Conservation (phyloP, 768 basidiomycete species). For the Suillus subaureus region DNA sequence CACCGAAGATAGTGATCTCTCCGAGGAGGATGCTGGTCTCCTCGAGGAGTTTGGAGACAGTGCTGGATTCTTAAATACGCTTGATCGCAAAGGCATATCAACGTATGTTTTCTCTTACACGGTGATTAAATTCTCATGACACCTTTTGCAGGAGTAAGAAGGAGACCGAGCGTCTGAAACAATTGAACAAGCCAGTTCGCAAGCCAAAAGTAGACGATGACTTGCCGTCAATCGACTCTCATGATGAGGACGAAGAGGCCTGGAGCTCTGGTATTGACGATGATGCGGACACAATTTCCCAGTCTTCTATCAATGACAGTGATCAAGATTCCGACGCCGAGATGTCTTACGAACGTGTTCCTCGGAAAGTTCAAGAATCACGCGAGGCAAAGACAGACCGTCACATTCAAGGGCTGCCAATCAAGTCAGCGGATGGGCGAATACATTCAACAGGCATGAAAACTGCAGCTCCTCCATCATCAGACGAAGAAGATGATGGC, state of each 20-base stretch:
- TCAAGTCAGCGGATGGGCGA: slow-evolving; percentile 82
- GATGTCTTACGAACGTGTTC: slow-evolving; percentile 71
- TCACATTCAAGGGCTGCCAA: slow-evolving; percentile 70
- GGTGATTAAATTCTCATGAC: slow-evolving; percentile 8
- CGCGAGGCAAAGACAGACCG: slow-evolving; percentile 51
- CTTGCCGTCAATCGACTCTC: slow-evolving; percentile 70
- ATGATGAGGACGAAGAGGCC: slow-evolving; percentile 57
- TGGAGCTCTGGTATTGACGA: slow-evolving; percentile 51
- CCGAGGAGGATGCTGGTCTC: slow-evolving; percentile 71
- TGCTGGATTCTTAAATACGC: slow-evolving; percentile 62
- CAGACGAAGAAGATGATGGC: slow-evolving; percentile 33
- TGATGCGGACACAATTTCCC: slow-evolving; percentile 31
- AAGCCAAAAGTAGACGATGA: slow-evolving; percentile 47
- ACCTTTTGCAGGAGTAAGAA: slow-evolving; percentile 71
- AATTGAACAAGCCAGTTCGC: slow-evolving; percentile 59
- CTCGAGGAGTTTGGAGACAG: slow-evolving; percentile 65
- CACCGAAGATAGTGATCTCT: slow-evolving; percentile 45
- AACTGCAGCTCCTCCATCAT: slow-evolving; percentile 20
- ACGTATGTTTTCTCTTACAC: slow-evolving; percentile 49
- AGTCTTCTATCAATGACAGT: slow-evolving; percentile 12
- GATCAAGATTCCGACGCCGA: slow-evolving; percentile 56
- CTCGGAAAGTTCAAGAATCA: slow-evolving; percentile 52
- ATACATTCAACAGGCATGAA: slow-evolving; percentile 59
- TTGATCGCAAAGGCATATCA: slow-evolving; percentile 82
- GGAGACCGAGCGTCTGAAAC: slow-evolving; percentile 73